Evolutionary conservation across 495 filamentous ascomycete species (phyloP), one percentile per base, ranked within the genome.

Genomic region (Rhypophila decipiens): DNA sequence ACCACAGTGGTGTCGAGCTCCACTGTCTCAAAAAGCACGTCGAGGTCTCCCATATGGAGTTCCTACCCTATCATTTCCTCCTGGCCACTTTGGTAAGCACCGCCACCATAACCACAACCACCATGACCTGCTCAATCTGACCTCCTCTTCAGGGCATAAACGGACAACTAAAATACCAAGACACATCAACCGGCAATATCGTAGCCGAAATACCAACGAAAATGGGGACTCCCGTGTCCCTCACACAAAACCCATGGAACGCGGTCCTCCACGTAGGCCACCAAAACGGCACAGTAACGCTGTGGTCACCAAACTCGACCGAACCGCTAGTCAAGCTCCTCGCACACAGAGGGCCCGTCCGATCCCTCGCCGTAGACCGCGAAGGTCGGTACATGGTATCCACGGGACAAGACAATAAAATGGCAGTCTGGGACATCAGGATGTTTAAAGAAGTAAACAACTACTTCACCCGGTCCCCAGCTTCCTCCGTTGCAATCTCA

Each of bases 361-460:
- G 91, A 39, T 80, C 83, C 0, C 63, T 96, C 21, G 87, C 88
- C 12, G 76, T 97, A 23, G 91, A 98, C 59, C 77, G 91, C 36
- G 83, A 88, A 64, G 93, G 93, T 20, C 80, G 86, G 41, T 97
- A 97, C 69, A 97, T 98, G 91, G 87, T 94, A 12, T 86, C 91
- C 1, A 83, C 88, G 2, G 94, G 93, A 4, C 87, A 94, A 55
- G 93, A 98, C 64, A 72, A 79, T 46, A 87, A 84, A 59, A 96
- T 97, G 89, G 80, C 85, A 20, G 83, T 98, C 15, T 98, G 94
- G 88, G 93, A 98, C 63, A 85, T 98, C 53, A 85, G 93, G 18
- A 95, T 86, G 75, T 95, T 90, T 68, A 87, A 86, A 44, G 86
- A 95, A 59, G 85, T 97, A 13, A 87, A 95, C 64, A 86, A 75